A percentile compares a stretch with the other conserved stretches of the same genome.
phyloP scores from a whole-genome alignment of 164 flowering plant species.

The Kalanchoe fedtschenkoi region DNA sequence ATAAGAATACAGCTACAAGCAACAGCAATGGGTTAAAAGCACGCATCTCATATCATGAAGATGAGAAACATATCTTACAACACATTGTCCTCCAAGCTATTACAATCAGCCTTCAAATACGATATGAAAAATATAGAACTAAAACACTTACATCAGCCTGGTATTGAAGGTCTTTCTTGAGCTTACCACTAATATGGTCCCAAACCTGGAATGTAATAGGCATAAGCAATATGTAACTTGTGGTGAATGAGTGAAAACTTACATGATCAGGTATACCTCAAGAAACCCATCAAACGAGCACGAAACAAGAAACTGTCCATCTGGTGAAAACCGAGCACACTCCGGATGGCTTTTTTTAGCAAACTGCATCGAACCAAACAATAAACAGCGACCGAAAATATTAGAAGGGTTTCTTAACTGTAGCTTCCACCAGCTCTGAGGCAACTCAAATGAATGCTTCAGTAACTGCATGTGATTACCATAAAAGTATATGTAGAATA shows the following conservation, averaged over 20 bases:
- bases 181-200: conserved; percentile 95
- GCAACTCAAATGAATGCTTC: neutral
- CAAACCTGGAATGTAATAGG: conserved; percentile 52
- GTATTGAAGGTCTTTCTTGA: conserved; percentile 96
- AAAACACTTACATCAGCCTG: conserved; percentile 86
- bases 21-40: neutral
- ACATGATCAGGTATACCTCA: conserved; percentile 44
- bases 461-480: neutral
- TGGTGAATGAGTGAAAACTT: neutral
- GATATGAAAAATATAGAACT: neutral
- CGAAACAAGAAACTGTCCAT: conserved; percentile 94
- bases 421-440: neutral
- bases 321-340: conserved; percentile 90
- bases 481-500: no score
- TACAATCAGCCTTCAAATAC: neutral
- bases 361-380: conserved; percentile 44
- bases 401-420: neutral
- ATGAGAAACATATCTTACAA: neutral
- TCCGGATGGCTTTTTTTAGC: conserved; percentile 93
- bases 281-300: conserved; percentile 93
- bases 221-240: neutral
- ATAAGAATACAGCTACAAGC: neutral
- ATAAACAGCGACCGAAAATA: conserved; percentile 1
- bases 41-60: neutral
- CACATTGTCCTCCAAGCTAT: neutral